Base-by-base conservation (phyloP, 805 yeast genomes). In the Kurtzmaniella cleridarum region DNA sequence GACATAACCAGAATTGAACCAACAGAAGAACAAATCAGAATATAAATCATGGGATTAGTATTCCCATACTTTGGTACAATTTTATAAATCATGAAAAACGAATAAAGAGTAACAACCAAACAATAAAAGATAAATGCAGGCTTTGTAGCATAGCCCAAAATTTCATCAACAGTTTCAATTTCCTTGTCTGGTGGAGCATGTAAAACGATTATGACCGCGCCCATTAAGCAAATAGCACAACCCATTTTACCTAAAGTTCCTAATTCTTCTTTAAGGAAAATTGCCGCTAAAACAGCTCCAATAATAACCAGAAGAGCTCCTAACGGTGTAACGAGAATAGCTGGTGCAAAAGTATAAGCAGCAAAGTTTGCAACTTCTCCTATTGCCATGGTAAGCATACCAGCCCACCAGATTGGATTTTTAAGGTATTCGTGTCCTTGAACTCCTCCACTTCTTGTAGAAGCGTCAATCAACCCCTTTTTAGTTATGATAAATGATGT, bases 111-210 rank as follows among this genome's bases (percentile, higher is more conserved):
- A n/a, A 87, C 95, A 10, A 69, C 44, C 14, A 73, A 51, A 32
- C 79, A 76, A 59, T 88, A 88, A 33, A 79, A 59, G 49, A 89
- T 57, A 56, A 88, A 89, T 5, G 79, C 79, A 0, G 95, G 95
- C 41, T 78, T 78, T 44, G 79, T 72, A 8, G 96, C 96, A 54
- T 86, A 87, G 6, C 70, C 67, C 55, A 88, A 67, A 44, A 89
- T 87, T 62, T 88, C 96, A 58, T 88, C 95, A 31, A 88, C 93
- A 0, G 96, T 88, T 45, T 76, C 71, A 42, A 88, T 80, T 46
- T 88, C 95, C 61, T 84, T 85, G 61, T 88, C 96, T n/a, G 89
- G 87, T 18, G 96, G 96, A 23, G 96, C 96, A 56, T 88, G 96
- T 42, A 88, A 66, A 16, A 88, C 89, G 43, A 88, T 89, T 42